Conservation (phyloP, 495 filamentous ascomycete genomes). For the Daldinia bambusicola region DNA sequence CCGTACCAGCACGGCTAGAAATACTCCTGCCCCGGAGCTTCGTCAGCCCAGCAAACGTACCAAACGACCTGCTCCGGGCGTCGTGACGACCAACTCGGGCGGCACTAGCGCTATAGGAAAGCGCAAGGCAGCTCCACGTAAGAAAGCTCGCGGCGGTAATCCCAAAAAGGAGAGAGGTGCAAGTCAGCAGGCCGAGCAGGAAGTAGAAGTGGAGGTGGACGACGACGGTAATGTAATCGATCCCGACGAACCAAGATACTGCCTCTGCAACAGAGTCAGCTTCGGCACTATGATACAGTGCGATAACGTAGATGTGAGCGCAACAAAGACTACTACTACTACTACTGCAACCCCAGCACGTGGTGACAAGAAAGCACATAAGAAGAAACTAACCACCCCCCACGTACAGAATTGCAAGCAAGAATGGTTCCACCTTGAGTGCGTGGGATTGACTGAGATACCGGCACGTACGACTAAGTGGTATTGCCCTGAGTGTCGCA, state of each 20-base stretch:
- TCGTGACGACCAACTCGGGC: conserved; percentile 76
- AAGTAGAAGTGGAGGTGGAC: conserved; percentile 64
- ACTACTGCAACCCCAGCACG: conserved; percentile 29
- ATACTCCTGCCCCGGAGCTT: conserved; percentile 63
- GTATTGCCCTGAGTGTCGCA: conserved; percentile 91
- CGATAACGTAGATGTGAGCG: conserved; percentile 85
- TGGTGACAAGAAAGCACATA: conserved; percentile 14
- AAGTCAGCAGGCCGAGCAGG: conserved; percentile 53
- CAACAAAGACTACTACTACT: conserved; percentile 16
- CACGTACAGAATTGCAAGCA: conserved; percentile 66
- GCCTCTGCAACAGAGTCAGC: conserved; percentile 89
- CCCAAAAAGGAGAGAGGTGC: conserved; percentile 62
- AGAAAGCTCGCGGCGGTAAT: conserved; percentile 57
- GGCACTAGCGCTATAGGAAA: conserved; percentile 78
- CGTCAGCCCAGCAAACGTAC: conserved; percentile 59
- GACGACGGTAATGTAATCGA: conserved; percentile 83
- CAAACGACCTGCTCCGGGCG: conserved; percentile 81
- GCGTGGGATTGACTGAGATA: conserved; percentile 79
- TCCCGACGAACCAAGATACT: conserved; percentile 88
- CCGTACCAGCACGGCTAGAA: conserved; percentile 66
- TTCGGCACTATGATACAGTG: conserved; percentile 96
- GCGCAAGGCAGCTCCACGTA: conserved; percentile 79
- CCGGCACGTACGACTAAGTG: conserved; percentile 85
- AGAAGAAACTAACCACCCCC: conserved; percentile 36
- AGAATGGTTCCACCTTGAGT: conserved; percentile 96